These are phyloP conservation scores for Tubosaeta sp. DNA, from an alignment of 768 basidiomycete genomes.

Conservation along the genomic window DNA sequence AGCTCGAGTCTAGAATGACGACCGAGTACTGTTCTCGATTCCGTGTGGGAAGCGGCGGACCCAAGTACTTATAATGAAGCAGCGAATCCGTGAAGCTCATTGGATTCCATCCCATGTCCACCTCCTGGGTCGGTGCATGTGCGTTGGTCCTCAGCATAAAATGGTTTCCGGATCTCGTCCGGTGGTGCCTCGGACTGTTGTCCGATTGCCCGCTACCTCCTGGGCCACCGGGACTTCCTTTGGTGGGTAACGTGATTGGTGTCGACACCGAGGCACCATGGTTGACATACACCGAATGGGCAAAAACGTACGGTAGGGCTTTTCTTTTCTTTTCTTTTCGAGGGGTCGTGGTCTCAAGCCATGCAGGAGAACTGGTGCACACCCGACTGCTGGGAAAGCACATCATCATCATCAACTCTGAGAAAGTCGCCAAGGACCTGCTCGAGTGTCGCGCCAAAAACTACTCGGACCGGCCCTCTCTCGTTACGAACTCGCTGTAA, in stretches of 20 bases:
- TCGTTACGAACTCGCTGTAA: constrained; percentile 15
- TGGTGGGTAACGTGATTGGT: constrained; percentile 36
- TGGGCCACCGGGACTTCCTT: constrained; percentile 32
- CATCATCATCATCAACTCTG: constrained; percentile 42
- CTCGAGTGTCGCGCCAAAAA: constrained; percentile 43
- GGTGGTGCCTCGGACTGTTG: neutral
- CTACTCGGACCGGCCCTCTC: constrained; percentile 47
- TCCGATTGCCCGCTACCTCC: constrained; percentile 25
- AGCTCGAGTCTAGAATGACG: no score
- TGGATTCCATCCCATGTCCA: neutral
- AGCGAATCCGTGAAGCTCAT: neutral
- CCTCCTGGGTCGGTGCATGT: neutral
- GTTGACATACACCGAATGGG: constrained; percentile 37
- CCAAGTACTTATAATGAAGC: neutral
- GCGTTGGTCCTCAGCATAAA: neutral
- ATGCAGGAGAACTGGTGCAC: constrained; percentile 40
- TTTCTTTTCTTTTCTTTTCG: neutral
- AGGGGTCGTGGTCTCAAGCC: neutral
- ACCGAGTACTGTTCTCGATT: no score
- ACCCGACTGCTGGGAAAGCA: constrained; percentile 43
- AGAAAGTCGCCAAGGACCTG: constrained; percentile 40
- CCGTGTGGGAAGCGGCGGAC: neutral
- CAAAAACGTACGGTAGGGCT: constrained; percentile 29
- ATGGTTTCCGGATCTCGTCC: neutral
- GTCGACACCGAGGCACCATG: constrained; percentile 31